Evolutionary conservation across 768 basidiomycete genomes (phyloP).

Genomic region (Sistotremastrum suecicum): DNA sequence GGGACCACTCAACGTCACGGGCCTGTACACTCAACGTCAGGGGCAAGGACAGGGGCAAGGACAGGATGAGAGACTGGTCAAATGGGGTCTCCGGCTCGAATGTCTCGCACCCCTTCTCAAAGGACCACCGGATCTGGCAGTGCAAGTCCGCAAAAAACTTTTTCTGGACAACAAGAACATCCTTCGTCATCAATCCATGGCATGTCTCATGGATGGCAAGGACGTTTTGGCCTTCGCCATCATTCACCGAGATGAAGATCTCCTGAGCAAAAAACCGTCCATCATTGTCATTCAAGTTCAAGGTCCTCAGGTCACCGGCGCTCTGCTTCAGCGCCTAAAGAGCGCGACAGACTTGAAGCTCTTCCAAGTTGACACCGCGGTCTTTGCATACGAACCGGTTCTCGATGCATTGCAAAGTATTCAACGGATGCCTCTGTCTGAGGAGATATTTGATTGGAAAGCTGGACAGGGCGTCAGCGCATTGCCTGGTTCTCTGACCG

Average conservation of each 20-base stretch:
- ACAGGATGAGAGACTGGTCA: neutral
- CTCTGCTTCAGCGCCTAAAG: conserved; percentile 28
- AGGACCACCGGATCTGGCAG: conserved; percentile 12
- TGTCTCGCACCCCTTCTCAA: conserved; percentile 16
- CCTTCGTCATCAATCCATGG: conserved; percentile 39
- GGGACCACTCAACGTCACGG: conserved; percentile 21
- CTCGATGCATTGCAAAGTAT: conserved; percentile 40
- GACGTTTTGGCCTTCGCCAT: conserved; percentile 38
- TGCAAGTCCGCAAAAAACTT: conserved; percentile 23
- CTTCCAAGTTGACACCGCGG: conserved; percentile 43
- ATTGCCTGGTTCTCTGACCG: neutral
- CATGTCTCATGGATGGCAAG: conserved; percentile 34
- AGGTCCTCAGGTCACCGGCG: conserved; percentile 23
- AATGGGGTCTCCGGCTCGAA: conserved; percentile 22
- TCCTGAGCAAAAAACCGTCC: conserved; percentile 33
- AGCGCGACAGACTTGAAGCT: conserved; percentile 24
- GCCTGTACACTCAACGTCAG: conserved; percentile 17
- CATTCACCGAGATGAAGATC: conserved; percentile 38
- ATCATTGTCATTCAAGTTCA: conserved; percentile 40
- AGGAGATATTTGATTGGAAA: conserved; percentile 46
- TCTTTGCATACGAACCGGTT: conserved; percentile 52
- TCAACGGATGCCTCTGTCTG: conserved; percentile 28
- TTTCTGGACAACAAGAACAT: conserved; percentile 26
- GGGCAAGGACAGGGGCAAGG: conserved; percentile 20
- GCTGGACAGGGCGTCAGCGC: no score